Percentiles rank a stretch among this genome's conserved stretches.
Evolutionary conservation across 345 rosid species (phyloP).

Genomic region (Litchi chinensis): DNA sequence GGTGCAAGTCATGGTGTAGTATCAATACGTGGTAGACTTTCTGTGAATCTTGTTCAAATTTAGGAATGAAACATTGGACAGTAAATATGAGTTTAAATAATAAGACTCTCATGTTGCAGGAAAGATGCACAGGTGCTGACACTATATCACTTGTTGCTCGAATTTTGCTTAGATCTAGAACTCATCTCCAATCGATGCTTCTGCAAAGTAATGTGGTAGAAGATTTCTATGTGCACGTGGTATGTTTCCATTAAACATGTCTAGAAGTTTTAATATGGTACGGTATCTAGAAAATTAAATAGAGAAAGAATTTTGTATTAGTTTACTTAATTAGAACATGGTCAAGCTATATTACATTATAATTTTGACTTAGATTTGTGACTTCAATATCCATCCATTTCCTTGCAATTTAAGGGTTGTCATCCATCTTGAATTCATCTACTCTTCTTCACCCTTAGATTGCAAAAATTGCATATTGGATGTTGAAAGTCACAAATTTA

Average conservation of each 20-base stretch:
- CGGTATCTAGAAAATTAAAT: slow-evolving; percentile 6
- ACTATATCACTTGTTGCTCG: slow-evolving; percentile 81
- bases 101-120: slow-evolving; percentile 58
- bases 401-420: too few species aligned
- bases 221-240: slow-evolving; percentile 83
- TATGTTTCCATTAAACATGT: slow-evolving; percentile 33
- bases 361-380: too few species aligned
- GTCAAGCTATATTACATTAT: too few species aligned
- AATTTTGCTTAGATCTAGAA: slow-evolving; percentile 80
- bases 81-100: slow-evolving; percentile 4
- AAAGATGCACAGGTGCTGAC: slow-evolving; percentile 92
- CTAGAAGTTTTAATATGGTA: not conserved
- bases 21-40: not conserved
- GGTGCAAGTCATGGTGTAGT: not conserved
- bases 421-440: too few species aligned
- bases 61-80: not conserved
- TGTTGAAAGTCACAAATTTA: too few species aligned
- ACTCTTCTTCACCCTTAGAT: too few species aligned
- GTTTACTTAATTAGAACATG: not conserved
- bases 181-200: slow-evolving; percentile 93
- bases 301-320: not conserved
- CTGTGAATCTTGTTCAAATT: slow-evolving; percentile 6
- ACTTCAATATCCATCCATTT: too few species aligned
- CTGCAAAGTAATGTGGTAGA: slow-evolving; percentile 84
- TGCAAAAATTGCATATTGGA: too few species aligned